Conservation (phyloP, 208 protist species). For the Novymonas esmeraldas region DNA sequence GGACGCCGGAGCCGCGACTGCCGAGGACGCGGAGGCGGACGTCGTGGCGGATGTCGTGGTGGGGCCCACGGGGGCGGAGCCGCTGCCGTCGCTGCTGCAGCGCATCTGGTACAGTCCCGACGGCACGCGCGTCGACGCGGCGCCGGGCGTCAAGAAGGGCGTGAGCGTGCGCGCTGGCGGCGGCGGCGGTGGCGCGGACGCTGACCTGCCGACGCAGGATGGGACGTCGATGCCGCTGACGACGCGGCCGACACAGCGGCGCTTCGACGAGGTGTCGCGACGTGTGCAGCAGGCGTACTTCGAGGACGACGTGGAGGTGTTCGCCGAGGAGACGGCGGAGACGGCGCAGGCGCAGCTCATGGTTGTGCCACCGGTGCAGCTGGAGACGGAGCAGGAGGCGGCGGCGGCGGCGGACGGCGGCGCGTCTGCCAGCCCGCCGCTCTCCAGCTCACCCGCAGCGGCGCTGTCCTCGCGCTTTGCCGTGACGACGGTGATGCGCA, state of each 20-base stretch:
- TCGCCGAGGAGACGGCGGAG: slow-evolving; percentile 37
- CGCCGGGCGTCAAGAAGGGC: slow-evolving; percentile 6
- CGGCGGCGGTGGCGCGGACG: slow-evolving; percentile 9
- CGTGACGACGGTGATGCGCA: slow-evolving; percentile 60
- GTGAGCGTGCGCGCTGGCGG: slow-evolving; percentile 1
- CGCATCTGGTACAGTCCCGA: slow-evolving; percentile 88
- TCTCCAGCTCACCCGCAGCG: slow-evolving; percentile 9
- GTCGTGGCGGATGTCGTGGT: slow-evolving; percentile 11
- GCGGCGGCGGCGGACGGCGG: slow-evolving; percentile 3
- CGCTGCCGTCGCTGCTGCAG: slow-evolving; percentile 72
- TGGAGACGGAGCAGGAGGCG: slow-evolving; percentile 22
- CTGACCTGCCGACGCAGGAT: slow-evolving; percentile 10
- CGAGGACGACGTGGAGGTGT: slow-evolving; percentile 76
- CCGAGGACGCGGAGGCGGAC: slow-evolving; percentile 6
- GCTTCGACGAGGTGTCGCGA: slow-evolving; percentile 62
- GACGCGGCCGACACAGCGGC: slow-evolving; percentile 24
- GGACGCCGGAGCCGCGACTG: neutral
- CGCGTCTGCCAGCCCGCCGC: slow-evolving; percentile 8
- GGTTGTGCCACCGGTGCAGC: slow-evolving; percentile 29
- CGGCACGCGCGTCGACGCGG: slow-evolving; percentile 35
- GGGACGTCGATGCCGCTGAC: slow-evolving; percentile 17
- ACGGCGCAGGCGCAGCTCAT: slow-evolving; percentile 28
- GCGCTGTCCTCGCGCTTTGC: slow-evolving; percentile 33
- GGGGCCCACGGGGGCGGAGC: slow-evolving; percentile 45
- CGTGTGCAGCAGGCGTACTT: slow-evolving; percentile 91